phyloP scores from a whole-genome alignment of 352 stramenopile species.

The Pythium aquatile region DNA sequence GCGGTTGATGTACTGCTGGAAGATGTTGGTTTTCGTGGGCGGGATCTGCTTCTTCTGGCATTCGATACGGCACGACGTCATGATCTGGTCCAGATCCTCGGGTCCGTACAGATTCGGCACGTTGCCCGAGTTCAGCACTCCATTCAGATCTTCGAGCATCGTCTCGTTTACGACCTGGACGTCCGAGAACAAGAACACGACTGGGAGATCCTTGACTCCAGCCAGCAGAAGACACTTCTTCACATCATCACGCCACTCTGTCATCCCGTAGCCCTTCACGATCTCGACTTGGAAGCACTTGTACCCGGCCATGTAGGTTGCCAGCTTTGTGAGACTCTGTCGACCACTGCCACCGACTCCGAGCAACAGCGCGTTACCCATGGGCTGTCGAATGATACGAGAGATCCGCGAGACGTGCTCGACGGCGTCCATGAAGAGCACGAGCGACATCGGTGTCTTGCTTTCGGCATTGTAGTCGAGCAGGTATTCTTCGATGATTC shows the following conservation, averaged over 20 bases:
- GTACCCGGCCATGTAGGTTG: constrained; percentile 93
- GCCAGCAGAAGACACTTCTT: constrained; percentile 90
- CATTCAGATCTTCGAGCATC: constrained; percentile 96
- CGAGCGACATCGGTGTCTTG: constrained; percentile 89
- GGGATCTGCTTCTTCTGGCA: constrained; percentile 90
- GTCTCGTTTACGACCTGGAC: constrained; percentile 94
- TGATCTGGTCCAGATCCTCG: constrained; percentile 92
- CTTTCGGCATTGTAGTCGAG: constrained; percentile 91
- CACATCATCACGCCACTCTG: constrained; percentile 93
- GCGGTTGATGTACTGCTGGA: constrained; percentile 91
- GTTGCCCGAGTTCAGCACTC: constrained; percentile 94
- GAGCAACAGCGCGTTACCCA: constrained; percentile 90
- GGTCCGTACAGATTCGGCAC: constrained; percentile 92
- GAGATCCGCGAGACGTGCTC: constrained; percentile 85
- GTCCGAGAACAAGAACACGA: constrained; percentile 94
- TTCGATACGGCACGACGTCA: constrained; percentile 88
- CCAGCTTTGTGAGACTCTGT: constrained; percentile 91
- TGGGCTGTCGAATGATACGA: constrained; percentile 76
- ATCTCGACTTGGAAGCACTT: constrained; percentile 95
- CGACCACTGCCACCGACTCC: constrained; percentile 92
- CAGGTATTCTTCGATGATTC: constrained; percentile 88
- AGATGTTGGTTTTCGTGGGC: constrained; percentile 94
- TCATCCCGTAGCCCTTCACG: constrained; percentile 91
- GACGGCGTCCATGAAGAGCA: constrained; percentile 86
- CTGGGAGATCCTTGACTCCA: constrained; percentile 88